Evolutionary conservation across 169 alveolate genomes (phyloP).

Genomic region (Cryptosporidium viatorum): DNA sequence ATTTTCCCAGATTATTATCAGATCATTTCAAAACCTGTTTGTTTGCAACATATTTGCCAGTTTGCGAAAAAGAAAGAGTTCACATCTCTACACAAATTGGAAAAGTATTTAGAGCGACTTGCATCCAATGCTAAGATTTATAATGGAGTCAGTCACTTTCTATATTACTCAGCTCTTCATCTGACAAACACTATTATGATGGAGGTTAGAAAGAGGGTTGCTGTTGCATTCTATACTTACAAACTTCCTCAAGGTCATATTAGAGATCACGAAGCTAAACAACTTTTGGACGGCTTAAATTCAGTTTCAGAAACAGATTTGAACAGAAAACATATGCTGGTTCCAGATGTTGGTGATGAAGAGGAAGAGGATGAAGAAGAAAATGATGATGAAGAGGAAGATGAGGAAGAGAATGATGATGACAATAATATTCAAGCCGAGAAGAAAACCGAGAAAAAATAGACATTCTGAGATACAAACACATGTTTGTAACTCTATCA

Average conservation of each 20-base stretch:
- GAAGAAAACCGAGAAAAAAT: neutral
- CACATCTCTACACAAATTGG: slow-evolving; percentile 63
- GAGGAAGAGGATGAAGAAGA: slow-evolving; percentile 55
- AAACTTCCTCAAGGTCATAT: slow-evolving; percentile 69
- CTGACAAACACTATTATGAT: slow-evolving; percentile 35
- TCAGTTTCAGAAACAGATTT: slow-evolving; percentile 60
- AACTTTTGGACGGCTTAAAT: slow-evolving; percentile 62
- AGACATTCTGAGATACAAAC: too few relatives aligned
- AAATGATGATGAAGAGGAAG: neutral
- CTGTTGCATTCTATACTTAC: slow-evolving; percentile 65
- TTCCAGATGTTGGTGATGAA: slow-evolving; percentile 74
- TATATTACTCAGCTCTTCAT: slow-evolving; percentile 73
- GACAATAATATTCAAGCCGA: neutral
- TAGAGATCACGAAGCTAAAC: slow-evolving; percentile 68
- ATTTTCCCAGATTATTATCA: slow-evolving; percentile 67
- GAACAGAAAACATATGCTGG: slow-evolving; percentile 58
- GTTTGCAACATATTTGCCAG: slow-evolving; percentile 50
- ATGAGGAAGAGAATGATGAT: neutral
- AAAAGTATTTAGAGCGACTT: slow-evolving; percentile 54
- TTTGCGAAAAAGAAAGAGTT: slow-evolving; percentile 66
- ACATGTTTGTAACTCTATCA: too few relatives aligned
- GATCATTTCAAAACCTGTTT: slow-evolving; percentile 55
- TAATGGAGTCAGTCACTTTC: slow-evolving; percentile 41
- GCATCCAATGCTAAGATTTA: slow-evolving; percentile 64
- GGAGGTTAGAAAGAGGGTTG: slow-evolving; percentile 61